Percentiles rank a stretch among this genome's conserved stretches.
These are phyloP conservation scores for Rhododendron ovatum DNA, from an alignment of 148 eudicot species.

Conservation along the genomic window DNA sequence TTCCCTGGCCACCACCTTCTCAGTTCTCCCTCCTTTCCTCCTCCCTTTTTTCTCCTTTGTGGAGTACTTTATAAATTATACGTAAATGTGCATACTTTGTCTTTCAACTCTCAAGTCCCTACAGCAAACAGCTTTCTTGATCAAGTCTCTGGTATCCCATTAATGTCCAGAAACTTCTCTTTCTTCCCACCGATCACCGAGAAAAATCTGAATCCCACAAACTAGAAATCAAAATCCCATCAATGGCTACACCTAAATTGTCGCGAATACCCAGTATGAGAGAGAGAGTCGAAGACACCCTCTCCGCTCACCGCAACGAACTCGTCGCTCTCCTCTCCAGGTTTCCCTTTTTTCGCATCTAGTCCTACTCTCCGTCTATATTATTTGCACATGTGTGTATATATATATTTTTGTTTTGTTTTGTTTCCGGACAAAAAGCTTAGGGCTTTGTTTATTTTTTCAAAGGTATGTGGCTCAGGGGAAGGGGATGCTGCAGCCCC, in stretches of 20 bases:
- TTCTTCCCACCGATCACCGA: background rate
- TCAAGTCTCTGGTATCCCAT: background rate
- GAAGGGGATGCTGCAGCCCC: conserved; percentile 83
- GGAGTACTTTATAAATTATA: background rate
- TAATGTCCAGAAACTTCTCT: background rate
- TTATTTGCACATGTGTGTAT: background rate
- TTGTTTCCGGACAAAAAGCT: background rate
- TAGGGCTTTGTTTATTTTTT: background rate
- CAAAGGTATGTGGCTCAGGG: conserved; percentile 83
- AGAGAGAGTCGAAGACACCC: conserved; percentile 86
- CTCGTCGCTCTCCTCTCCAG: conserved; percentile 90
- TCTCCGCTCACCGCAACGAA: conserved; percentile 76
- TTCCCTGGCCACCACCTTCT: background rate
- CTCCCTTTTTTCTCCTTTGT: background rate
- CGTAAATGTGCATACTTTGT: background rate
- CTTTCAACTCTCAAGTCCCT: background rate
- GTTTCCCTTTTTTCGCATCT: conserved; percentile 20
- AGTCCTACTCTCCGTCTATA: background rate
- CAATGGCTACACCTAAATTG: conserved; percentile 44
- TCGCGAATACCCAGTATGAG: conserved; percentile 51
- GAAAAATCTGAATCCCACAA: background rate
- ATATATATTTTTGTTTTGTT: background rate
- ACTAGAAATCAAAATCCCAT: background rate
- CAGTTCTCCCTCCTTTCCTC: background rate
- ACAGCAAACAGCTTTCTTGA: background rate